These are phyloP conservation scores for Xylaria grammica DNA, from an alignment of 495 filamentous ascomycete genomes.

Conservation along the genomic window DNA sequence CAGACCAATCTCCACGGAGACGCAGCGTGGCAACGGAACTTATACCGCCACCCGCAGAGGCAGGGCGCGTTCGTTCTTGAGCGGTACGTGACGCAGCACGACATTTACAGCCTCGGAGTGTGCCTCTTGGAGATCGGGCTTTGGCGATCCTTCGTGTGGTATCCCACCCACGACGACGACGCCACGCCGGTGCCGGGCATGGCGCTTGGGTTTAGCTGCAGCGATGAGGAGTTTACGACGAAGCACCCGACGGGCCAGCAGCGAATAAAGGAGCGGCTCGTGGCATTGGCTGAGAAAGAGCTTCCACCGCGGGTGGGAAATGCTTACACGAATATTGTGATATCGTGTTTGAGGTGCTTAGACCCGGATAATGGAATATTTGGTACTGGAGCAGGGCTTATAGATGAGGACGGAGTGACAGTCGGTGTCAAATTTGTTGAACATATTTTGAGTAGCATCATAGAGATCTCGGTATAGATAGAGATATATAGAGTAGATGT, in stretches of 20 bases:
- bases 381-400: constrained; percentile 49
- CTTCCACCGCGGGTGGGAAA: constrained; percentile 56
- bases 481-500: no score
- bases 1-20: constrained; percentile 48
- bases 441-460: constrained; percentile 35
- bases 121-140: constrained; percentile 63
- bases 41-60: constrained; percentile 64
- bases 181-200: constrained; percentile 5
- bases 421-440: constrained; percentile 60
- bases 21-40: constrained; percentile 49
- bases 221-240: constrained; percentile 1
- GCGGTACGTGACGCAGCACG: constrained; percentile 63
- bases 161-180: constrained; percentile 11
- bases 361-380: constrained; percentile 54
- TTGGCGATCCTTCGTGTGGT: constrained; percentile 56
- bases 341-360: constrained; percentile 62
- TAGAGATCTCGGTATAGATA: constrained; percentile 6
- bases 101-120: constrained; percentile 54
- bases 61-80: constrained; percentile 49
- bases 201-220: constrained; percentile 10
- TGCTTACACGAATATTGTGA: constrained; percentile 53
- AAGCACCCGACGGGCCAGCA: background rate
- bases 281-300: constrained; percentile 42
- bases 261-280: constrained; percentile 46
- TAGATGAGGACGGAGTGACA: constrained; percentile 55